A percentile compares a stretch with the other conserved stretches of the same genome.
These are phyloP conservation scores for Wickerhamiella galacta DNA, from an alignment of 805 yeast species.

Conservation along the genomic window DNA sequence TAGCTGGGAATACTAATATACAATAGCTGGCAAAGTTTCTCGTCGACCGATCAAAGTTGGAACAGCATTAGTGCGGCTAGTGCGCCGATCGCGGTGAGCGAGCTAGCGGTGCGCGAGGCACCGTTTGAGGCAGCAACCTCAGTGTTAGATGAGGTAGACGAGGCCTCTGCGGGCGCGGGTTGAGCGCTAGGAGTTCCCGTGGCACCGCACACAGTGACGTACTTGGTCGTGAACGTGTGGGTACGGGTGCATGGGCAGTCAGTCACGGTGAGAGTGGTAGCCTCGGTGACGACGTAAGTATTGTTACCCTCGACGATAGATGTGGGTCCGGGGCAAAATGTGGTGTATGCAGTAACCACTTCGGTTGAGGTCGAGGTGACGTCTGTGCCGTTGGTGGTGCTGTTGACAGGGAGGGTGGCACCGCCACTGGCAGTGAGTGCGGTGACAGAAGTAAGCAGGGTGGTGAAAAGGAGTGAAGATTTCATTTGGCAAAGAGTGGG, in stretches of 20 bases:
- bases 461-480: slow-evolving; percentile 11
- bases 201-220: slow-evolving; percentile 13
- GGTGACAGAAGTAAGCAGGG: slow-evolving; percentile 12
- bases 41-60: not conserved
- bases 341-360: slow-evolving; percentile 31
- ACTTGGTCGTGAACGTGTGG: slow-evolving; percentile 14
- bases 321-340: slow-evolving; percentile 61
- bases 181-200: not conserved
- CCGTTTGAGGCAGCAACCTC: slow-evolving; percentile 27
- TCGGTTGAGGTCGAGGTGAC: slow-evolving; percentile 2
- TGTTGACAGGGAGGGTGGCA: slow-evolving; percentile 33
- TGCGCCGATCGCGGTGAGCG: slow-evolving; percentile 14
- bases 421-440: slow-evolving; percentile 18
- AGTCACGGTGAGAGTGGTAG: slow-evolving; percentile 7
- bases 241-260: slow-evolving; percentile 14
- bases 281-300: slow-evolving; percentile 28
- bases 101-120: slow-evolving; percentile 15
- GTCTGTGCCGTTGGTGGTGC: slow-evolving; percentile 14
- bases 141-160: slow-evolving; percentile 5
- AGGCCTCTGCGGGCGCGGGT: not conserved
- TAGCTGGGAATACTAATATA: too few relatives aligned
- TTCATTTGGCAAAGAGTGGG: slow-evolving; percentile 10
- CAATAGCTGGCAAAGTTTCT: not conserved
- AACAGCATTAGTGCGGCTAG: too few relatives aligned
- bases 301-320: slow-evolving; percentile 37